Evolutionary conservation across 116 monocot species (phyloP).

Genomic region (Iris pallida): DNA sequence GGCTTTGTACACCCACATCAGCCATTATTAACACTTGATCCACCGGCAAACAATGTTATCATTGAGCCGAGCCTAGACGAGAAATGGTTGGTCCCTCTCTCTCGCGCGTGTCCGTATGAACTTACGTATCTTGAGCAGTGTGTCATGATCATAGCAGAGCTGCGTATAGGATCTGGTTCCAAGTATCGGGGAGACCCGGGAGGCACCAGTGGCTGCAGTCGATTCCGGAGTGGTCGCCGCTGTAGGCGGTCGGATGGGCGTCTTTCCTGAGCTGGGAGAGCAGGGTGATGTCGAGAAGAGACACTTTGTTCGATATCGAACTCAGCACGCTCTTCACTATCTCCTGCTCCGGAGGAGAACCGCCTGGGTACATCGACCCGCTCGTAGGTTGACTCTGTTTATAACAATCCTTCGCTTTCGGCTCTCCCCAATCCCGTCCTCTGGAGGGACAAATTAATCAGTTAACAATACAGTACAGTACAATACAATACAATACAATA

Average conservation of each 20-base stretch:
- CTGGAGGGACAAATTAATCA: conserved; percentile 2
- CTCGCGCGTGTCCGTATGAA: too few species aligned
- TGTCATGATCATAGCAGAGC: too few species aligned
- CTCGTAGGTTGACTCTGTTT: conserved; percentile 24
- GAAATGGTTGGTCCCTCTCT: too few species aligned
- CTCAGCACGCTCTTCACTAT: conserved; percentile 27
- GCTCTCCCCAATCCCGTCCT: conserved; percentile 37
- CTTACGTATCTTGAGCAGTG: too few species aligned
- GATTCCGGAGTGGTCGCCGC: conserved; percentile 40
- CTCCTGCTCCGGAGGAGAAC: conserved; percentile 22
- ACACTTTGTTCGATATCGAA: conserved; percentile 29
- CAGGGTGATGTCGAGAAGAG: conserved; percentile 45
- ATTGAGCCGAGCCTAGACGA: too few species aligned
- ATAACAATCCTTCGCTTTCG: conserved; percentile 18
- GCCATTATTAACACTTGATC: too few species aligned
- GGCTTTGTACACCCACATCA: too few species aligned
- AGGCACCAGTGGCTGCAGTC: conserved; percentile 66
- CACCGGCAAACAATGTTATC: too few species aligned
- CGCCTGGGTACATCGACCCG: conserved; percentile 30
- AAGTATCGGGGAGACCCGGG: conserved; percentile 48
- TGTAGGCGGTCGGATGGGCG: conserved; percentile 42
- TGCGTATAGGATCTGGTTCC: conserved; percentile 50
- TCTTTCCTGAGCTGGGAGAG: conserved; percentile 51
- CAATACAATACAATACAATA: too few species aligned
- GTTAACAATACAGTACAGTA: too few species aligned